These are phyloP conservation scores for Vitellaria paradoxa DNA, from an alignment of 179 eudicot species.

Conservation along the genomic window DNA sequence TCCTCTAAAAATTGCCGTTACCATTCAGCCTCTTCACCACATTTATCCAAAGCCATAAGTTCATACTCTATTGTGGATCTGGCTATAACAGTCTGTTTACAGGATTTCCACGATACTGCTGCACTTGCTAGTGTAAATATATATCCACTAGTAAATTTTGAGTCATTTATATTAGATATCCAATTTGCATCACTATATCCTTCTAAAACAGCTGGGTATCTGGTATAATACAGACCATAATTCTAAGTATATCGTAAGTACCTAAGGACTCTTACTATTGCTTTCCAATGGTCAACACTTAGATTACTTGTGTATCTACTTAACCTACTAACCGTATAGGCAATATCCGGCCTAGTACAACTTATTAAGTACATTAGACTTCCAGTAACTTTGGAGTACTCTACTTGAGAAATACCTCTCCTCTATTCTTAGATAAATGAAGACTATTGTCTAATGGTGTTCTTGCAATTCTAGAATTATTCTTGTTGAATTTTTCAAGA, in stretches of 20 bases:
- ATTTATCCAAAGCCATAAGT: neutral
- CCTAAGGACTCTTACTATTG: conserved; percentile 4
- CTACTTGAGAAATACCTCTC: neutral
- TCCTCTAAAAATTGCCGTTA: neutral
- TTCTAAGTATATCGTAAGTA: conserved; percentile 14
- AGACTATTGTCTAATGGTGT: neutral
- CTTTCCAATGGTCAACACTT: conserved; percentile 13
- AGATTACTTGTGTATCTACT: conserved; percentile 16
- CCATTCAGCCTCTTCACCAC: neutral
- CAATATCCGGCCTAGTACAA: conserved; percentile 10
- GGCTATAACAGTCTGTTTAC: neutral
- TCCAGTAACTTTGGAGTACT: neutral
- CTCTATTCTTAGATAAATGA: neutral
- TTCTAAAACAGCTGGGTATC: conserved; percentile 18
- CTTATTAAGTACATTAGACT: conserved; percentile 3
- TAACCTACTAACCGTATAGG: neutral
- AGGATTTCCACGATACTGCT: neutral
- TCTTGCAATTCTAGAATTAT: neutral
- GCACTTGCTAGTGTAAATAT: neutral
- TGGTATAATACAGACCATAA: conserved; percentile 10
- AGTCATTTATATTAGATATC: conserved; percentile 19
- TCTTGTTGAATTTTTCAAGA: no score
- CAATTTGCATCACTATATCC: conserved; percentile 28
- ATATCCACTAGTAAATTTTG: conserved; percentile 26
- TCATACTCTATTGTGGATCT: neutral